Percentiles rank a stretch among this genome's conserved stretches.
phyloP scores from a whole-genome alignment of 1,284 basidiomycete genomes.

The Moesziomyces parantarcticus region DNA sequence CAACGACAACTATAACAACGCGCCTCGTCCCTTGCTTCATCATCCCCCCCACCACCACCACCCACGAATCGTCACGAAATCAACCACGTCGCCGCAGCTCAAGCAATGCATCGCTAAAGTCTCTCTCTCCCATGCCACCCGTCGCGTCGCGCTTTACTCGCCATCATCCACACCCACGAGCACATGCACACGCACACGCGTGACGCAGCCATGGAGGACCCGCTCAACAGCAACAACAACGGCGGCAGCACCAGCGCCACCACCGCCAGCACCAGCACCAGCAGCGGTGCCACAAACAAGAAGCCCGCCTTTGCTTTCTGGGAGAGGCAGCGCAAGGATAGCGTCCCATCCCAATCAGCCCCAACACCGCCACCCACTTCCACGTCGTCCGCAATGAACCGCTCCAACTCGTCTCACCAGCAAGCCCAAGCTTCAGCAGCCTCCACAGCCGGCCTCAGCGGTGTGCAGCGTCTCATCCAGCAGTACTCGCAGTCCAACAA shows the following conservation, averaged over 20 bases:
- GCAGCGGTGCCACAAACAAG: constrained; percentile 15
- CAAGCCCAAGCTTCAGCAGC: background rate
- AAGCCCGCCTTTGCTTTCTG: constrained; percentile 47
- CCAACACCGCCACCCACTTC: background rate
- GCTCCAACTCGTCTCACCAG: constrained; percentile 3
- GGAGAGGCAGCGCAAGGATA: constrained; percentile 30
- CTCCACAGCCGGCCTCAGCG: constrained; percentile 9
- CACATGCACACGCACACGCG: no score
- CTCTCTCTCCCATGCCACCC: no score
- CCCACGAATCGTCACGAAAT: no score
- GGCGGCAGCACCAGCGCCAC: no score
- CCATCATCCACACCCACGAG: no score
- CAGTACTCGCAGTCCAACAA: constrained; percentile 32
- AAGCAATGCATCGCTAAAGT: no score
- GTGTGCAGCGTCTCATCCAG: constrained; percentile 42
- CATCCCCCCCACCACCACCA: no score
- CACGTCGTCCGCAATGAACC: constrained; percentile 10
- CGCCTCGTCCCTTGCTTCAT: no score
- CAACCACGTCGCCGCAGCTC: no score
- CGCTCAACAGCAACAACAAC: constrained; percentile 13
- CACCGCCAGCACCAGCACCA: no score
- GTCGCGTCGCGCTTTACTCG: no score
- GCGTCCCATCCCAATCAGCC: background rate
- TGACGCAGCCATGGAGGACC: constrained; percentile 36
- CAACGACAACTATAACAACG: no score